phyloP scores from a whole-genome alignment of 2,329 filamentous ascomycete species.

The Beauveria bassiana region DNA sequence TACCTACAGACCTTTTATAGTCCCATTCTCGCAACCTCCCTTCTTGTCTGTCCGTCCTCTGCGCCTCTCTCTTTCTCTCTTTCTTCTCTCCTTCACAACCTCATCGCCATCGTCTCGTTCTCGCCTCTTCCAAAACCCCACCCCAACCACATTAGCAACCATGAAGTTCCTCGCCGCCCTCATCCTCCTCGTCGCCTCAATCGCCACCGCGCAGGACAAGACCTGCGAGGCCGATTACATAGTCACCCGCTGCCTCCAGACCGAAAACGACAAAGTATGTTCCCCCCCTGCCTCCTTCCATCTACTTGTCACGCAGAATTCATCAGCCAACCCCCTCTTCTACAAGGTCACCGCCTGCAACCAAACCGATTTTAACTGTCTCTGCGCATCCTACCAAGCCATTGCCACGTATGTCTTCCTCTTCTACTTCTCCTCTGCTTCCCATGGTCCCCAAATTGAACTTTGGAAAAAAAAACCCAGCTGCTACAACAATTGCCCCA shows the following conservation, averaged over 20 bases:
- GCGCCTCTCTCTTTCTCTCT: too few species aligned
- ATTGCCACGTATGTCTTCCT: slow-evolving; percentile 36
- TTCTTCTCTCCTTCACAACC: too few species aligned
- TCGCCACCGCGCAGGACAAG: slow-evolving; percentile 23
- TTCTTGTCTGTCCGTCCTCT: too few species aligned
- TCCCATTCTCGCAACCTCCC: too few species aligned
- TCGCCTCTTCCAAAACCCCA: too few species aligned
- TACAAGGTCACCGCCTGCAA: slow-evolving; percentile 30
- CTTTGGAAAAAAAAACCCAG: slow-evolving; percentile 20
- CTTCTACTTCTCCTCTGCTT: neutral
- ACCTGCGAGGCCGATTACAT: slow-evolving; percentile 39
- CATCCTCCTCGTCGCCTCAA: slow-evolving; percentile 30
- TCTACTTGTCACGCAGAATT: neutral
- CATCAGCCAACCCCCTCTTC: neutral
- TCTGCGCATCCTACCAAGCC: slow-evolving; percentile 36
- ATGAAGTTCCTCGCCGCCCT: slow-evolving; percentile 41
- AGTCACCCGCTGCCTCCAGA: slow-evolving; percentile 35
- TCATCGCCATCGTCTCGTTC: too few species aligned
- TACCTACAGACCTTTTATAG: too few species aligned
- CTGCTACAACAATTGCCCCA: slow-evolving; percentile 51
- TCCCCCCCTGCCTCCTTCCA: neutral
- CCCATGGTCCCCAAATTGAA: too few species aligned
- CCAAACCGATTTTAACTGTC: slow-evolving; percentile 37
- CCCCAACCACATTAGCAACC: slow-evolving; percentile 13
- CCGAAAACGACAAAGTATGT: slow-evolving; percentile 31